A percentile compares a stretch with the other conserved stretches of the same genome.
Evolutionary conservation across 768 basidiomycete genomes (phyloP).

Genomic region (Wakefieldia striispora): DNA sequence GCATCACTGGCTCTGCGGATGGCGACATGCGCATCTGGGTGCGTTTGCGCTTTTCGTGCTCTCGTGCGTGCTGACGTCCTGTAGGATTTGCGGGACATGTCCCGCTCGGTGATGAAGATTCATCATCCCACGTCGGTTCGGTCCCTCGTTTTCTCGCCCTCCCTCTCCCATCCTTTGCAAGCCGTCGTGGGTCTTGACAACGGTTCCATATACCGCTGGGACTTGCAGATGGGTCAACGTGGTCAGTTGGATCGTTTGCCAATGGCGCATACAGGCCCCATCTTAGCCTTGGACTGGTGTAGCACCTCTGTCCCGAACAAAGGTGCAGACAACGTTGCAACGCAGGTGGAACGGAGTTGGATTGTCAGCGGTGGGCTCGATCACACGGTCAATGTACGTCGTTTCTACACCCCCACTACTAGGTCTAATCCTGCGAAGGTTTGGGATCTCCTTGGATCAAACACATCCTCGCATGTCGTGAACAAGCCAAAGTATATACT

Average conservation of each 20-base stretch:
- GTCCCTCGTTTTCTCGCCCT: slow-evolving; percentile 68
- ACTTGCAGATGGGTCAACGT: slow-evolving; percentile 73
- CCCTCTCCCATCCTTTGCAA: slow-evolving; percentile 61
- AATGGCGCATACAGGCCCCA: slow-evolving; percentile 70
- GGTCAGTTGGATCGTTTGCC: slow-evolving; percentile 70
- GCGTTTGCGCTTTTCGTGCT: slow-evolving; percentile 15
- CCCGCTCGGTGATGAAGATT: slow-evolving; percentile 67
- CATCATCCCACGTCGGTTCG: slow-evolving; percentile 69
- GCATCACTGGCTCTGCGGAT: slow-evolving; percentile 78
- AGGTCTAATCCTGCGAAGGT: slow-evolving; percentile 40
- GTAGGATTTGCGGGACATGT: slow-evolving; percentile 72
- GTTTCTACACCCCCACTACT: not conserved
- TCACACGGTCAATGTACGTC: slow-evolving; percentile 66
- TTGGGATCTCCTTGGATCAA: slow-evolving; percentile 57
- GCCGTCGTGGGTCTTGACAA: slow-evolving; percentile 69
- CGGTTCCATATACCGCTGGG: slow-evolving; percentile 75
- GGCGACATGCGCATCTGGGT: slow-evolving; percentile 83
- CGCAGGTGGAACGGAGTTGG: slow-evolving; percentile 53
- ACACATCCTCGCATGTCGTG: slow-evolving; percentile 50
- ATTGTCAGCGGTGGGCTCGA: slow-evolving; percentile 79
- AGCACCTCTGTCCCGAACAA: slow-evolving; percentile 27
- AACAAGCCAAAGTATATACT: slow-evolving; percentile 68
- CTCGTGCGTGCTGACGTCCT: slow-evolving; percentile 1
- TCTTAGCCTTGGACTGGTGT: slow-evolving; percentile 76
- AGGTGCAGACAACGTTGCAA: slow-evolving; percentile 10